Evolutionary conservation across 2,329 filamentous ascomycete genomes (phyloP).

Genomic region (Aciculosporium take): DNA sequence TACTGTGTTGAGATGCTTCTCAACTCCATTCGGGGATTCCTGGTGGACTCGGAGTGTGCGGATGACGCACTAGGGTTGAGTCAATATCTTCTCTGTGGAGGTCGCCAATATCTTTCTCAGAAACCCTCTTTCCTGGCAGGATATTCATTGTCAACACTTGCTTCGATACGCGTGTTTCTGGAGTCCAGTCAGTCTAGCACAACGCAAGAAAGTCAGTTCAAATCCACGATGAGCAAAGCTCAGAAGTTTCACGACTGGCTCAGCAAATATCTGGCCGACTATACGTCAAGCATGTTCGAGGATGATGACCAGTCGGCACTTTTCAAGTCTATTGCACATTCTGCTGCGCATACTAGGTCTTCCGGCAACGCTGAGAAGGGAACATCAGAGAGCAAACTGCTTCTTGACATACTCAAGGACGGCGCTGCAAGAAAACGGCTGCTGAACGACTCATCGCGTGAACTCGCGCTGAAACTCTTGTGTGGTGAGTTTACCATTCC

Average conservation of each 20-base stretch:
- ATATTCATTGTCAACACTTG: slow-evolving; percentile 62
- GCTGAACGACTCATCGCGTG: slow-evolving; percentile 54
- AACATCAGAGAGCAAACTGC: slow-evolving; percentile 63
- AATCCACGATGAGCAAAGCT: slow-evolving; percentile 61
- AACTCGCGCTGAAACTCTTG: slow-evolving; percentile 57
- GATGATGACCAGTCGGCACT: slow-evolving; percentile 34
- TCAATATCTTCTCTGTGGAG: slow-evolving; percentile 65
- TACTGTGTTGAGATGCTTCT: slow-evolving; percentile 88
- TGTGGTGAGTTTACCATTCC: slow-evolving; percentile 58
- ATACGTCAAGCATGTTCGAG: slow-evolving; percentile 39
- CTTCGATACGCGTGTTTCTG: slow-evolving; percentile 64
- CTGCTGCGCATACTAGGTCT: slow-evolving; percentile 51
- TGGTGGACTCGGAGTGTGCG: slow-evolving; percentile 74
- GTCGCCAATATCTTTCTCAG: slow-evolving; percentile 47
- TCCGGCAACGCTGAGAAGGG: slow-evolving; percentile 55
- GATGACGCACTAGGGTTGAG: slow-evolving; percentile 81
- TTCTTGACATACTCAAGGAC: slow-evolving; percentile 70
- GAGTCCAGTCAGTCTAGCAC: slow-evolving; percentile 62
- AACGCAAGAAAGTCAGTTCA: slow-evolving; percentile 73
- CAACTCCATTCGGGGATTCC: slow-evolving; percentile 61
- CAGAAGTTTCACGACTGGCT: slow-evolving; percentile 70
- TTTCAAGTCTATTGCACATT: slow-evolving; percentile 53
- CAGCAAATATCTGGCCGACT: slow-evolving; percentile 49
- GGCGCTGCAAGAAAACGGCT: slow-evolving; percentile 46
- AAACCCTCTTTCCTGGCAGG: slow-evolving; percentile 68